Conservation (phyloP, 306 rosid genomes). For the Argentina anserina region DNA sequence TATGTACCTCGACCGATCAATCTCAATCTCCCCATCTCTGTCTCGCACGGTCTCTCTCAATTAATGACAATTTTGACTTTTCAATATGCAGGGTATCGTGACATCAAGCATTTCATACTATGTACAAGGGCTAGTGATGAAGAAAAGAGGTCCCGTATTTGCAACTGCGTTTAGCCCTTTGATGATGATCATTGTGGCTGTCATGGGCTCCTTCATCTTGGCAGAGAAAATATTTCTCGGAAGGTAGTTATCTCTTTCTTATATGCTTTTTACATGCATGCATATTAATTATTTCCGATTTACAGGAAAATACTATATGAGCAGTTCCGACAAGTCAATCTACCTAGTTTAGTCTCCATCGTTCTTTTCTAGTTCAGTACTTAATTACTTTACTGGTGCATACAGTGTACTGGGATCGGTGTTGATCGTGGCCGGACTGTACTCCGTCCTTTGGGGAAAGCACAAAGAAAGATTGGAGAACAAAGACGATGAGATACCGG, state of each 20-base stretch:
- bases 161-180: constrained; percentile 94
- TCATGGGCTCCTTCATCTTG: constrained; percentile 72
- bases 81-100: constrained; percentile 58
- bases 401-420: constrained; percentile 63
- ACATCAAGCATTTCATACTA: constrained; percentile 77
- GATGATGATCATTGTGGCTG: constrained; percentile 86
- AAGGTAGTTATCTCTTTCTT: constrained; percentile 40
- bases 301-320: no score
- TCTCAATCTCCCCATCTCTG: constrained; percentile 24
- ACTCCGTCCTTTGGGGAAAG: constrained; percentile 90
- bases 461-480: constrained; percentile 55
- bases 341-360: not conserved
- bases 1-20: constrained; percentile 25
- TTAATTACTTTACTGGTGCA: not conserved
- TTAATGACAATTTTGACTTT: not conserved
- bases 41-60: not conserved
- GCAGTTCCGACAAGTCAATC: not conserved
- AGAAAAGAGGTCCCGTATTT: constrained; percentile 80
- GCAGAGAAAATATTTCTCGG: constrained; percentile 76
- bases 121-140: constrained; percentile 81
- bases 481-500: constrained; percentile 45
- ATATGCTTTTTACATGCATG: not conserved
- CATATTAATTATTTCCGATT: not conserved
- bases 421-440: constrained; percentile 69
- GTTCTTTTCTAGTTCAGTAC: not conserved